phyloP scores from a whole-genome alignment of 257 asterid genomes.

The Primulina tabacum region DNA sequence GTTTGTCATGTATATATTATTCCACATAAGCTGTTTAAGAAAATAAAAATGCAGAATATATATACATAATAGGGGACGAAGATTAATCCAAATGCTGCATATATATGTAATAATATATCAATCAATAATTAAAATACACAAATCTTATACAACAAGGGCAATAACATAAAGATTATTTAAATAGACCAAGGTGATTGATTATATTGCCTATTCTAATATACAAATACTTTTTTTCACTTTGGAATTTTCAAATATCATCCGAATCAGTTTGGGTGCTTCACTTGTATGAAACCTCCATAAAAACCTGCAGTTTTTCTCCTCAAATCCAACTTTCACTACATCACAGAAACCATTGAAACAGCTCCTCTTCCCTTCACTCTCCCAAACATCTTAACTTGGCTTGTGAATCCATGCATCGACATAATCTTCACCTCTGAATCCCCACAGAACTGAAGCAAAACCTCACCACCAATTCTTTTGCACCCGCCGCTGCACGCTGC shows the following conservation, averaged over 20 bases:
- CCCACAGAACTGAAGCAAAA: constrained; percentile 37
- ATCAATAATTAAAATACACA: no score
- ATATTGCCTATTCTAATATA: neutral
- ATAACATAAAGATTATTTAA: no score
- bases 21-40: no score
- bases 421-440: constrained; percentile 27
- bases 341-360: constrained; percentile 48
- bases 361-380: constrained; percentile 46
- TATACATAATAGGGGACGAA: no score
- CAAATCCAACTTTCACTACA: constrained; percentile 50
- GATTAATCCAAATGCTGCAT: no score
- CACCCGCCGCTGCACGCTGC: constrained; percentile 33
- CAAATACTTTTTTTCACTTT: neutral
- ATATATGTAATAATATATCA: no score
- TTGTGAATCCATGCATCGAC: constrained; percentile 44
- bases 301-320: constrained; percentile 59
- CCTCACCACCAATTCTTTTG: constrained; percentile 86
- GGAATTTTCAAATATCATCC: constrained; percentile 15
- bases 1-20: no score
- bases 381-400: constrained; percentile 79
- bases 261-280: constrained; percentile 19
- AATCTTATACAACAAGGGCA: no score
- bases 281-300: constrained; percentile 70
- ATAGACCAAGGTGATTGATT: neutral
- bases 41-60: no score